phyloP scores from a whole-genome alignment of 441 rosid genomes.

The Adansonia rubrostipa region DNA sequence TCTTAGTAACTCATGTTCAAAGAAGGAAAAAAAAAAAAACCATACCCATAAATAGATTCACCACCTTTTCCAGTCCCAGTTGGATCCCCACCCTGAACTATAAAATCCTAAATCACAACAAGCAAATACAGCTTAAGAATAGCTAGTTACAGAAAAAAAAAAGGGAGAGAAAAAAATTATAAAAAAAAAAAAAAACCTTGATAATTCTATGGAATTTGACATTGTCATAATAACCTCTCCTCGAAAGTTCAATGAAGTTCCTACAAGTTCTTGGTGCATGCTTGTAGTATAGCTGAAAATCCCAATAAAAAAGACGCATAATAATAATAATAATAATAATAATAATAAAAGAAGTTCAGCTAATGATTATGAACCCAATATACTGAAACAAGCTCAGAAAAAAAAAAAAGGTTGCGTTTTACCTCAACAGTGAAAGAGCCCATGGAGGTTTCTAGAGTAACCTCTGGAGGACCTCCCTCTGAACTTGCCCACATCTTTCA shows the following conservation, averaged over 20 bases:
- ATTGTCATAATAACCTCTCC: constrained; percentile 86
- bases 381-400: constrained; percentile 17
- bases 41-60: constrained; percentile 88
- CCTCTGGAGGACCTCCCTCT: constrained; percentile 91
- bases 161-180: neutral
- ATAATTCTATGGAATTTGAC: constrained; percentile 88
- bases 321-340: neutral
- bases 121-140: constrained; percentile 17
- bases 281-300: constrained; percentile 75
- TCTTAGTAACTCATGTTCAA: neutral
- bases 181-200: constrained; percentile 52
- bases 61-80: constrained; percentile 99
- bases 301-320: neutral
- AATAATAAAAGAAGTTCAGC: neutral
- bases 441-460: constrained; percentile 93
- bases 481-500: constrained; percentile 71
- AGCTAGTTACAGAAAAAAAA: neutral
- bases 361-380: neutral
- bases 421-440: constrained; percentile 94
- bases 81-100: constrained; percentile 99
- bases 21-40: constrained; percentile 8
- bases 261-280: constrained; percentile 96
- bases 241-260: constrained; percentile 85
- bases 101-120: constrained; percentile 70
- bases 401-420: neutral